phyloP scores from a whole-genome alignment of 2,329 filamentous ascomycete genomes.

The Botrytis sinoallii region DNA sequence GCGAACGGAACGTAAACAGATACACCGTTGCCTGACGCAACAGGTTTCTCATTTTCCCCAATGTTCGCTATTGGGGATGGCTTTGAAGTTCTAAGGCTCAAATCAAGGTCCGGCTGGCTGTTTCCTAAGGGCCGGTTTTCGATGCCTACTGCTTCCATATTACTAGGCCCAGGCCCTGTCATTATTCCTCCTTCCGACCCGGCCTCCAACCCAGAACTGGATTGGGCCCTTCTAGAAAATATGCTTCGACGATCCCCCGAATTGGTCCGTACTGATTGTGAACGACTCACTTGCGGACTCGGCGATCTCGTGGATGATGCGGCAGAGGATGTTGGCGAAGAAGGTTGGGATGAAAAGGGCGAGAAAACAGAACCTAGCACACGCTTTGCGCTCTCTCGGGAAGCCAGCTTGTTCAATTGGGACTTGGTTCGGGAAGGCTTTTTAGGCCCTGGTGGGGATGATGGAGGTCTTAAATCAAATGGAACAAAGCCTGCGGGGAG shows the following conservation, averaged over 20 bases:
- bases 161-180: slow-evolving; percentile 25
- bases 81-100: neutral
- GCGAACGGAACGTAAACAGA: slow-evolving; percentile 70
- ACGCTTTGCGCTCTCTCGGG: slow-evolving; percentile 40
- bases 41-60: slow-evolving; percentile 56
- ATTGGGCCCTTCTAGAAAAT: slow-evolving; percentile 29
- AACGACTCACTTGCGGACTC: slow-evolving; percentile 27
- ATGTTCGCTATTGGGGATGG: slow-evolving; percentile 1
- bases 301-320: slow-evolving; percentile 26
- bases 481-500: slow-evolving; percentile 45
- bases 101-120: slow-evolving; percentile 12
- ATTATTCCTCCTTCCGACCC: slow-evolving; percentile 23
- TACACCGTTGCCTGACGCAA: slow-evolving; percentile 75
- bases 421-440: slow-evolving; percentile 40
- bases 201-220: slow-evolving; percentile 12
- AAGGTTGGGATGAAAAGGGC: slow-evolving; percentile 27
- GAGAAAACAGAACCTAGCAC: slow-evolving; percentile 37
- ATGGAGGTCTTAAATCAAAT: slow-evolving; percentile 36
- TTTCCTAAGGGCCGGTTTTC: neutral
- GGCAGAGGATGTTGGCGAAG: slow-evolving; percentile 17
- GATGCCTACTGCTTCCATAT: slow-evolving; percentile 5
- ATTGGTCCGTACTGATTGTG: slow-evolving; percentile 25
- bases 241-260: slow-evolving; percentile 27
- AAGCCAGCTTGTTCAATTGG: slow-evolving; percentile 44
- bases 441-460: slow-evolving; percentile 35